A percentile compares a stretch with the other conserved stretches of the same genome.
Conservation (phyloP, 2,329 filamentous ascomycete genomes). For the Colletotrichum sp. region DNA sequence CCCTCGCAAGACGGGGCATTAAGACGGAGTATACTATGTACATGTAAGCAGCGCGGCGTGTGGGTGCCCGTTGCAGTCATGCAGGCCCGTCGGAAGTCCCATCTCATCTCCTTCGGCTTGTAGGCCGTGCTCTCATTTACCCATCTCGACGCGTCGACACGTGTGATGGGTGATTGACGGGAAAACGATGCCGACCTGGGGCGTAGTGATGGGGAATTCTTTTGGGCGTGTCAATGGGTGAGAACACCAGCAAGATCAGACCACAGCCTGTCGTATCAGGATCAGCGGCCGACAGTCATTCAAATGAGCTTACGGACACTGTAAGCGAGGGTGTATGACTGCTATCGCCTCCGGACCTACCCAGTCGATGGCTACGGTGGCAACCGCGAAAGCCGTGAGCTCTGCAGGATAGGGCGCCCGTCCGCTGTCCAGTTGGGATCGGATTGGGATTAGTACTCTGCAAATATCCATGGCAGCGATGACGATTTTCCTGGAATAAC, state of each 20-base stretch:
- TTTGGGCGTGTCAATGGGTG: neutral
- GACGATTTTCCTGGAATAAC: neutral
- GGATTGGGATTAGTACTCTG: neutral
- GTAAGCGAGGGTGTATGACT: neutral
- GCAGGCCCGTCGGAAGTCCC: neutral
- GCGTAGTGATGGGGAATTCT: neutral
- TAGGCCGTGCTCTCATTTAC: neutral
- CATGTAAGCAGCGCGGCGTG: neutral
- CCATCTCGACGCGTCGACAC: neutral
- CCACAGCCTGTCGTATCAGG: neutral
- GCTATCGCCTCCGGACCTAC: neutral
- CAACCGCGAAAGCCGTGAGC: neutral
- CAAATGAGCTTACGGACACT: neutral
- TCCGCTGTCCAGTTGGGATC: neutral
- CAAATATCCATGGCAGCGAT: neutral
- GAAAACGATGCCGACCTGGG: neutral
- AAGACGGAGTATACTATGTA: neutral
- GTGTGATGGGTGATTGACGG: slow-evolving; percentile 1
- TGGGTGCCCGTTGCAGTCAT: neutral
- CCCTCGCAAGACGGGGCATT: neutral
- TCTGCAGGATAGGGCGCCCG: neutral
- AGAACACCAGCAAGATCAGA: neutral
- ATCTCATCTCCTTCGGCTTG: neutral
- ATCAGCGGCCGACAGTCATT: neutral
- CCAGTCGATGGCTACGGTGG: neutral